phyloP scores from a whole-genome alignment of 1,139 yeast species.

The Blastobotrys proliferans region DNA sequence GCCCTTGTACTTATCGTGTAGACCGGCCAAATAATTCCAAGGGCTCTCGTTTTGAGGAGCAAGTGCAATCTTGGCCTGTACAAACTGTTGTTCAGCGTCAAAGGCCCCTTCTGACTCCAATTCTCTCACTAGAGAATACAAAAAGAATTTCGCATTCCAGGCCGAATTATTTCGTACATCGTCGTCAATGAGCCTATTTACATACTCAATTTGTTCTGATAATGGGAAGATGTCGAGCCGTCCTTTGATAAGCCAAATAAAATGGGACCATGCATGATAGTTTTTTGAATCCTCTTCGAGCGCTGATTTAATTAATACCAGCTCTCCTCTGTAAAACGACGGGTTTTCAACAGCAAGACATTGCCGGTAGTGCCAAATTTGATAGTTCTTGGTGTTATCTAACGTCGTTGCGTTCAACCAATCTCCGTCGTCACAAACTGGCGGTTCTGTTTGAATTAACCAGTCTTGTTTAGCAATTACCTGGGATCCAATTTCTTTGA shows the following conservation, averaged over 20 bases:
- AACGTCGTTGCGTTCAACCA: slow-evolving; percentile 80
- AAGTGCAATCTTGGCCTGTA: slow-evolving; percentile 42
- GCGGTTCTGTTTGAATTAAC: slow-evolving; percentile 37
- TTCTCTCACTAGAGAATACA: slow-evolving; percentile 30
- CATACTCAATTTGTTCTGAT: slow-evolving; percentile 50
- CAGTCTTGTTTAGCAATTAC: slow-evolving; percentile 25
- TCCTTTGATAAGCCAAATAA: slow-evolving; percentile 70
- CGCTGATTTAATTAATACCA: slow-evolving; percentile 61
- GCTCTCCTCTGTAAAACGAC: slow-evolving; percentile 47
- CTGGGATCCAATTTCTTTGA: slow-evolving; percentile 39
- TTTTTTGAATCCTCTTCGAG: slow-evolving; percentile 77
- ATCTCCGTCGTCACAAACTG: slow-evolving; percentile 35
- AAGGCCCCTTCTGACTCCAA: slow-evolving; percentile 25
- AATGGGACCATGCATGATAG: slow-evolving; percentile 94
- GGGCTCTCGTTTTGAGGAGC: slow-evolving; percentile 85
- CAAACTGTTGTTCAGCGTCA: slow-evolving; percentile 45
- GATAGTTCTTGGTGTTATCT: slow-evolving; percentile 84
- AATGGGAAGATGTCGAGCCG: slow-evolving; percentile 30
- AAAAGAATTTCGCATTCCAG: slow-evolving; percentile 82
- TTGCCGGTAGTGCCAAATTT: slow-evolving; percentile 91
- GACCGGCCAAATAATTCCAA: slow-evolving; percentile 78
- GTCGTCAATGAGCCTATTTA: slow-evolving; percentile 44
- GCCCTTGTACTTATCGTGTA: slow-evolving; percentile 41
- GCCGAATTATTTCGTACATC: slow-evolving; percentile 91
- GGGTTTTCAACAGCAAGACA: slow-evolving; percentile 21